Conservation (phyloP, 1,139 yeast genomes). For the Pichia sp. region DNA sequence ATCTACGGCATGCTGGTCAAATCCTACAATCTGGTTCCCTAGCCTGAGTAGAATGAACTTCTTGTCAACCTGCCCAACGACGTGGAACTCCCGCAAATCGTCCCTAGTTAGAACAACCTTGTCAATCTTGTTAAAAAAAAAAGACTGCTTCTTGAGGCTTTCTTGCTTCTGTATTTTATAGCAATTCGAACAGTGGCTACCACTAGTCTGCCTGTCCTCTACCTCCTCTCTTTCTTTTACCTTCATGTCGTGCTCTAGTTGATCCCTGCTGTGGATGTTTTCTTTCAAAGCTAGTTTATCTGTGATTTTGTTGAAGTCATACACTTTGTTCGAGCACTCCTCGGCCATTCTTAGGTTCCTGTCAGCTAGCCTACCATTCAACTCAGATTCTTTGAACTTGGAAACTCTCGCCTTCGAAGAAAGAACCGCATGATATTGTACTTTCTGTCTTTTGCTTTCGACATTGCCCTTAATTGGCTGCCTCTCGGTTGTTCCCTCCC, state of each 20-base stretch:
- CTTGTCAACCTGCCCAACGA: constrained; percentile 51
- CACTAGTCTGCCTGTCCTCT: not conserved
- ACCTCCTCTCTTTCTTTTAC: too few relatives aligned
- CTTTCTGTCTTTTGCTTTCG: constrained; percentile 1
- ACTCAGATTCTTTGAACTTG: not conserved
- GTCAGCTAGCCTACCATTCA: constrained; percentile 2
- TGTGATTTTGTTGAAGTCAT: constrained; percentile 5
- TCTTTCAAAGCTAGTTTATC: not conserved
- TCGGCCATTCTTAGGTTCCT: not conserved
- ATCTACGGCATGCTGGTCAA: constrained; percentile 81
- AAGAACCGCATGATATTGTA: not conserved
- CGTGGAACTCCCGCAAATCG: constrained; percentile 24
- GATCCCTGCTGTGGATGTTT: not conserved
- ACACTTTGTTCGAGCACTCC: not conserved
- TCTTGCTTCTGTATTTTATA: constrained; percentile 5
- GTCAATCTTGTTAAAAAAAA: constrained; percentile 3
- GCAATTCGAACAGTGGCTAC: not conserved
- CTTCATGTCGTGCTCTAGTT: too few relatives aligned
- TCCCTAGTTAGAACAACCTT: constrained; percentile 16
- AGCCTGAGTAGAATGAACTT: constrained; percentile 50
- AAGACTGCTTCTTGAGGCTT: constrained; percentile 4
- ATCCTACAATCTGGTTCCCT: constrained; percentile 33
- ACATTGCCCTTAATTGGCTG: not conserved
- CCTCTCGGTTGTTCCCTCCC: not conserved
- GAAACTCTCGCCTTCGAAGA: constrained; percentile 8